phyloP scores from a whole-genome alignment of 2,329 filamentous ascomycete genomes.

The Raffaelea deltoideospora region DNA sequence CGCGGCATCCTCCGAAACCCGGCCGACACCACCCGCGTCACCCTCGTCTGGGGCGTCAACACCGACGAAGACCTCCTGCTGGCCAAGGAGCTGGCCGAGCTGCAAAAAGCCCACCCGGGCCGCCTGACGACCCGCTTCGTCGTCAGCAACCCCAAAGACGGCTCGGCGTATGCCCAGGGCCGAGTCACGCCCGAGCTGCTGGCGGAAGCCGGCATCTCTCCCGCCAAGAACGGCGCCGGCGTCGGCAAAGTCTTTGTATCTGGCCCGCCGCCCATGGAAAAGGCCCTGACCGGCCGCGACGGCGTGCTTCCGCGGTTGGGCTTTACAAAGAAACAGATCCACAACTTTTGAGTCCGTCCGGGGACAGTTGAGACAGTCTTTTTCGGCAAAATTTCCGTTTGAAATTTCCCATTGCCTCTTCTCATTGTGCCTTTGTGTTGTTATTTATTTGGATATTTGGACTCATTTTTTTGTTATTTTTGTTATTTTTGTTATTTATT shows the following conservation, averaged over 20 bases:
- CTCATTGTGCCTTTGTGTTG: too few species aligned
- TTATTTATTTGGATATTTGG: too few species aligned
- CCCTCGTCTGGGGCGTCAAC: conserved; percentile 52
- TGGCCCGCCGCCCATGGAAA: conserved; percentile 54
- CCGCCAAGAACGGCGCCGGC: conserved; percentile 9
- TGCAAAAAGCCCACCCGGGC: conserved; percentile 32
- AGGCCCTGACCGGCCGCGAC: conserved; percentile 30
- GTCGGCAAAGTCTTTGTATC: conserved; percentile 49
- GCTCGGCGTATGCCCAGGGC: conserved; percentile 32
- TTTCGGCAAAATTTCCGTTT: too few species aligned
- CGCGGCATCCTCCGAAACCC: conserved; percentile 47
- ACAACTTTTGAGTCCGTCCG: conserved; percentile 29
- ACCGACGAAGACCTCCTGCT: conserved; percentile 47
- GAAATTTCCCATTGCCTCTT: too few species aligned
- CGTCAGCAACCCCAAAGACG: conserved; percentile 31
- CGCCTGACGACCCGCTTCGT: conserved; percentile 44
- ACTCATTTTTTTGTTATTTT: too few species aligned
- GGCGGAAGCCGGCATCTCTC: conserved; percentile 26
- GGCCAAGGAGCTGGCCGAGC: conserved; percentile 35
- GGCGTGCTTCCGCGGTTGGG: conserved; percentile 44
- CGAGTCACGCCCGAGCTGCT: conserved; percentile 43
- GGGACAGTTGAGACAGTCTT: too few species aligned
- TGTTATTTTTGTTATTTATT: too few species aligned
- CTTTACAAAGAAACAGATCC: conserved; percentile 39
- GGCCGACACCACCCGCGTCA: conserved; percentile 45